These are phyloP conservation scores for Fomes fomentarius DNA, from an alignment of 1,284 basidiomycete species.

Conservation along the genomic window DNA sequence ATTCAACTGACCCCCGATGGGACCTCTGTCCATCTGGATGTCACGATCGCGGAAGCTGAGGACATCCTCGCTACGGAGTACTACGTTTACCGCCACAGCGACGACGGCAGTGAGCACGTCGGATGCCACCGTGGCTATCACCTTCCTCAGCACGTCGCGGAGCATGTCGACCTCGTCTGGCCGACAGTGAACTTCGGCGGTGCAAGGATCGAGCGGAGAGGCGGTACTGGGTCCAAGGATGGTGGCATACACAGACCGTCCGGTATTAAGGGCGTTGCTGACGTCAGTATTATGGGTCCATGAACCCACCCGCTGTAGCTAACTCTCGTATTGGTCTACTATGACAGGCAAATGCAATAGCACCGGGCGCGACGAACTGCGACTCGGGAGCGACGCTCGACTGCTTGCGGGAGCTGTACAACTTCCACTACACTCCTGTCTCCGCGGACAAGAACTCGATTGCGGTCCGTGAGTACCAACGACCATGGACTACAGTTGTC, in stretches of 20 bases:
- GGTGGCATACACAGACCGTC: too few relatives aligned
- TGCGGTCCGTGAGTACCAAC: slow-evolving; percentile 42
- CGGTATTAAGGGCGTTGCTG: neutral
- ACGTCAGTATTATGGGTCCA: too few relatives aligned
- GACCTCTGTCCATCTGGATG: slow-evolving; percentile 46
- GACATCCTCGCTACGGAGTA: slow-evolving; percentile 47
- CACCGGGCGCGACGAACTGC: slow-evolving; percentile 32
- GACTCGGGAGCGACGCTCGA: slow-evolving; percentile 49
- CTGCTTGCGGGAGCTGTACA: slow-evolving; percentile 57
- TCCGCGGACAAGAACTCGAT: slow-evolving; percentile 48
- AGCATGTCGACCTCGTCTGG: slow-evolving; percentile 50
- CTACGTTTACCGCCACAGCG: slow-evolving; percentile 44
- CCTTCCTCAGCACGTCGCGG: slow-evolving; percentile 46
- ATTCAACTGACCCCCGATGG: slow-evolving; percentile 30
- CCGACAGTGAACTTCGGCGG: slow-evolving; percentile 50
- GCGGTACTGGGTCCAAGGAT: neutral
- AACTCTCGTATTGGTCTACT: too few relatives aligned
- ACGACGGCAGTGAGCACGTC: slow-evolving; percentile 35
- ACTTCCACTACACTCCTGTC: slow-evolving; percentile 47
- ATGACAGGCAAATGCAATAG: neutral
- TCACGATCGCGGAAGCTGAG: slow-evolving; percentile 48
- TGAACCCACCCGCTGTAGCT: too few relatives aligned
- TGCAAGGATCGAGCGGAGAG: neutral
- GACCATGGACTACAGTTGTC: too few relatives aligned
- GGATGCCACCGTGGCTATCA: slow-evolving; percentile 45